Evolutionary conservation across 1,284 basidiomycete genomes (phyloP).

Genomic region (Apiotrichum gamsii): DNA sequence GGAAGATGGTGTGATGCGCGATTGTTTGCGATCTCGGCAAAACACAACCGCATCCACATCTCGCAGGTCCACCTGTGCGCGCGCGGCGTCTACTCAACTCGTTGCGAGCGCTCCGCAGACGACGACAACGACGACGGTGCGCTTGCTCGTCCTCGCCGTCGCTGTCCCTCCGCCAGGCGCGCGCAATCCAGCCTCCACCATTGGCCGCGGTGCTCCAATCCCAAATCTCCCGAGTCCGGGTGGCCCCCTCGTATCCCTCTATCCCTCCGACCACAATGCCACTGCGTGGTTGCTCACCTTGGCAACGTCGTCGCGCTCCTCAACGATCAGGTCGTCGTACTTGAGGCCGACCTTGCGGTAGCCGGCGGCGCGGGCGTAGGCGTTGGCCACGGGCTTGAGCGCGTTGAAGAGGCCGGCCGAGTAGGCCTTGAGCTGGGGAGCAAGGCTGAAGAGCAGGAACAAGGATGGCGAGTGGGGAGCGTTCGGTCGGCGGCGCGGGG

Average conservation of each 20-base stretch:
- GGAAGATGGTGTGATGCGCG: neutral
- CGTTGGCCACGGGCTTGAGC: slow-evolving; percentile 73
- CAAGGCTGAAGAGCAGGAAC: slow-evolving; percentile 49
- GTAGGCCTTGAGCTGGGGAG: slow-evolving; percentile 66
- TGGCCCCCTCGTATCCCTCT: neutral
- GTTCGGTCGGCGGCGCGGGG: neutral
- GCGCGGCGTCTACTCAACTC: too few species aligned
- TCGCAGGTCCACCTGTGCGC: too few species aligned
- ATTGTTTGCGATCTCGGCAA: too few species aligned
- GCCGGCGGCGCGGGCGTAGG: slow-evolving; percentile 75
- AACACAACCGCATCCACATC: too few species aligned
- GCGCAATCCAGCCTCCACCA: too few species aligned
- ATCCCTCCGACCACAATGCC: too few species aligned
- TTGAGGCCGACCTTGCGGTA: slow-evolving; percentile 85
- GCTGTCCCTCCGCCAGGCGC: too few species aligned
- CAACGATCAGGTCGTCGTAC: slow-evolving; percentile 90
- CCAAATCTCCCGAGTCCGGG: neutral
- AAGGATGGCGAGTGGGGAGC: neutral
- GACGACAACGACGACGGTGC: too few species aligned
- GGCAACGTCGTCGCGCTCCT: slow-evolving; percentile 79
- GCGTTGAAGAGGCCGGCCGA: slow-evolving; percentile 49
- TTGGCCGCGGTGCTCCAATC: too few species aligned
- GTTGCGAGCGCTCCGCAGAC: too few species aligned
- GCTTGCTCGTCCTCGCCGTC: too few species aligned
- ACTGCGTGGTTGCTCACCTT: too few species aligned